These are phyloP conservation scores for Podila horticola DNA, from an alignment of 192 early-diverging fungal genomes.

Conservation along the genomic window DNA sequence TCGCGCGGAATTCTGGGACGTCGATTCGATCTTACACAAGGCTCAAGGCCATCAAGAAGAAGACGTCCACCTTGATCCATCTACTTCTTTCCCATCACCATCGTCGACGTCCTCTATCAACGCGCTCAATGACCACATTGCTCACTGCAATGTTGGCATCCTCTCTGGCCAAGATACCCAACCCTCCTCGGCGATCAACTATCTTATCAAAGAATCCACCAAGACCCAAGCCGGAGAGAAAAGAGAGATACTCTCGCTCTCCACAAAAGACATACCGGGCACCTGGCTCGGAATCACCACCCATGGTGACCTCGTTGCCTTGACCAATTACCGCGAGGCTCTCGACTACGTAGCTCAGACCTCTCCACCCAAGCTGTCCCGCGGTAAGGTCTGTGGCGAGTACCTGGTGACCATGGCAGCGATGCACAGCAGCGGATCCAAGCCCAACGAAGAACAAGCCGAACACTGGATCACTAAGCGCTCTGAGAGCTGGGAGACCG, in stretches of 20 bases:
- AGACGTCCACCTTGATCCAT: neutral
- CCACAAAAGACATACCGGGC: slow-evolving; percentile 39
- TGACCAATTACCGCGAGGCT: slow-evolving; percentile 60
- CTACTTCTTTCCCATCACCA: neutral
- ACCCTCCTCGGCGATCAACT: slow-evolving; percentile 18
- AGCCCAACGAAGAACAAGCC: neutral
- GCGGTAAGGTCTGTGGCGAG: slow-evolving; percentile 55
- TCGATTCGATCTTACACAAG: slow-evolving; percentile 13
- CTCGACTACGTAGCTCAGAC: slow-evolving; percentile 7
- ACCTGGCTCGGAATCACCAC: slow-evolving; percentile 62
- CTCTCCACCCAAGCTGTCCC: slow-evolving; percentile 19
- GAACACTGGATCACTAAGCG: slow-evolving; percentile 34
- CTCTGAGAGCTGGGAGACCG: slow-evolving; percentile 18
- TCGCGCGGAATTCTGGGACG: slow-evolving; percentile 56
- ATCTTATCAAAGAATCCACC: slow-evolving; percentile 19
- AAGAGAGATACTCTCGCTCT: slow-evolving; percentile 1
- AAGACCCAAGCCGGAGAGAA: neutral
- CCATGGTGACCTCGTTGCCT: slow-evolving; percentile 54
- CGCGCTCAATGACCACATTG: neutral
- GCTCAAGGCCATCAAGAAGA: neutral
- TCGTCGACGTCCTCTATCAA: too few species aligned
- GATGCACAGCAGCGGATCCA: slow-evolving; percentile 22
- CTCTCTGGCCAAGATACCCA: slow-evolving; percentile 56
- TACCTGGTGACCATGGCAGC: slow-evolving; percentile 45
- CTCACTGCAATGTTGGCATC: slow-evolving; percentile 25